phyloP scores from a whole-genome alignment of 1,284 basidiomycete species.

The Pseudozyma sp. region DNA sequence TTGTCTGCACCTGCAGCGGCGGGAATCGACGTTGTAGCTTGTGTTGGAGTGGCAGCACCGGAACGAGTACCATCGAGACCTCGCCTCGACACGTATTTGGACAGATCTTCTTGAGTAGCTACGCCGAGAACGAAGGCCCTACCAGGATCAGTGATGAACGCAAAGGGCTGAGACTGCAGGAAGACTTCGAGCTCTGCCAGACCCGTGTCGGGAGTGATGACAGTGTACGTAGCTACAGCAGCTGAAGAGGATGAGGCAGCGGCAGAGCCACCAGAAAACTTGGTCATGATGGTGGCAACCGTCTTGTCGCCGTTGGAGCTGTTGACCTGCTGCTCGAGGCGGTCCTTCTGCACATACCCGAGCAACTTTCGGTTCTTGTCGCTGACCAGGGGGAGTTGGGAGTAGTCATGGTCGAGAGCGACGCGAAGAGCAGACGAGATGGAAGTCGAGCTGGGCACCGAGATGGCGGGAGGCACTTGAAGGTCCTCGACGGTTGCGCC shows the following conservation, averaged over 20 bases:
- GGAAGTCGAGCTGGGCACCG: constrained; percentile 47
- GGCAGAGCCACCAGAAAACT: constrained; percentile 42
- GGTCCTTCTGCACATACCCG: constrained; percentile 63
- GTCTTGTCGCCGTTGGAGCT: constrained; percentile 39
- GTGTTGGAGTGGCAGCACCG: constrained; percentile 46
- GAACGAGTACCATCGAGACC: constrained; percentile 43
- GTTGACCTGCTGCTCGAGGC: constrained; percentile 48
- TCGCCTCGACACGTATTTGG: constrained; percentile 58
- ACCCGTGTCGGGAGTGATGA: constrained; percentile 64
- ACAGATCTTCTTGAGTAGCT: constrained; percentile 60
- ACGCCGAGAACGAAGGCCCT: constrained; percentile 60
- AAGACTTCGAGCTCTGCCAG: constrained; percentile 65
- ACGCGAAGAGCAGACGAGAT: constrained; percentile 50
- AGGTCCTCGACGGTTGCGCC: constrained; percentile 63
- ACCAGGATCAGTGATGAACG: constrained; percentile 63
- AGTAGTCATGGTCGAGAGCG: constrained; percentile 64
- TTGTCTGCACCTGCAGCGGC: constrained; percentile 20
- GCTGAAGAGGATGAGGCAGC: constrained; percentile 21
- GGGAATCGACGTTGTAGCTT: constrained; percentile 15
- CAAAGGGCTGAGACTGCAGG: constrained; percentile 60
- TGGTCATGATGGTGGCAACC: constrained; percentile 54
- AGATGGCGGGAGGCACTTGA: constrained; percentile 62
- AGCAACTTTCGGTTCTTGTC: constrained; percentile 54
- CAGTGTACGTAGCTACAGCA: constrained; percentile 44
- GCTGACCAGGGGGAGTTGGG: constrained; percentile 58